phyloP scores from a whole-genome alignment of 768 basidiomycete genomes.

The Suillus alpinus region DNA sequence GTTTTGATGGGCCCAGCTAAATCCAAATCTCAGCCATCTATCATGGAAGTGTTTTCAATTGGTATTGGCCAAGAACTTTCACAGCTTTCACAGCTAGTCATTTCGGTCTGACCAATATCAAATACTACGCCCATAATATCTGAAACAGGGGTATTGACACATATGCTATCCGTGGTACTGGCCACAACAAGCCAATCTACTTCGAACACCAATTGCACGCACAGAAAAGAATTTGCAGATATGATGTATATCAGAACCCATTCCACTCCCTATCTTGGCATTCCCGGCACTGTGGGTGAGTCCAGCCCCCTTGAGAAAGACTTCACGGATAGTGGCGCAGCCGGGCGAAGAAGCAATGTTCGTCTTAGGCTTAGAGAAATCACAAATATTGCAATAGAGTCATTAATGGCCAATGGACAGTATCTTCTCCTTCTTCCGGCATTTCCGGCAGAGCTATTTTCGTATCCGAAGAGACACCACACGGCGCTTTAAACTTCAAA shows the following conservation, averaged over 20 bases:
- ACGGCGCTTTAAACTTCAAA: neutral
- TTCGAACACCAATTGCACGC: neutral
- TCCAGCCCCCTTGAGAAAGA: neutral
- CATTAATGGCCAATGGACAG: neutral
- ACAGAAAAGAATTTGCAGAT: neutral
- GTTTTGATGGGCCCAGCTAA: too few relatives aligned
- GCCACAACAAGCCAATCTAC: neutral
- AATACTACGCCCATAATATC: neutral
- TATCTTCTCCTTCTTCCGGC: neutral
- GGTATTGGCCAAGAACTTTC: neutral
- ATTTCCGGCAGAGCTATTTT: neutral
- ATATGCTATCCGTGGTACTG: neutral
- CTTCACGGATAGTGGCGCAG: neutral
- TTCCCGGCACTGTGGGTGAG: slow-evolving; percentile 1
- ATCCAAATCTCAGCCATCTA: too few relatives aligned
- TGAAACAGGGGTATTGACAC: neutral
- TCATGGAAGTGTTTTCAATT: neutral
- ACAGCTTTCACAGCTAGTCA: neutral
- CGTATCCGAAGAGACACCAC: neutral
- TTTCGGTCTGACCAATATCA: neutral
- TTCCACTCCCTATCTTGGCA: neutral
- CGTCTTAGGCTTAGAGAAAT: neutral
- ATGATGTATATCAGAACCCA: slow-evolving; percentile 3
- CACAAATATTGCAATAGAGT: neutral
- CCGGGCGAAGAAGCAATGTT: neutral